Percentiles rank a stretch among this genome's conserved stretches.
Conservation (phyloP, 2,329 filamentous ascomycete species). For the Paracoccidioides lutzii region DNA sequence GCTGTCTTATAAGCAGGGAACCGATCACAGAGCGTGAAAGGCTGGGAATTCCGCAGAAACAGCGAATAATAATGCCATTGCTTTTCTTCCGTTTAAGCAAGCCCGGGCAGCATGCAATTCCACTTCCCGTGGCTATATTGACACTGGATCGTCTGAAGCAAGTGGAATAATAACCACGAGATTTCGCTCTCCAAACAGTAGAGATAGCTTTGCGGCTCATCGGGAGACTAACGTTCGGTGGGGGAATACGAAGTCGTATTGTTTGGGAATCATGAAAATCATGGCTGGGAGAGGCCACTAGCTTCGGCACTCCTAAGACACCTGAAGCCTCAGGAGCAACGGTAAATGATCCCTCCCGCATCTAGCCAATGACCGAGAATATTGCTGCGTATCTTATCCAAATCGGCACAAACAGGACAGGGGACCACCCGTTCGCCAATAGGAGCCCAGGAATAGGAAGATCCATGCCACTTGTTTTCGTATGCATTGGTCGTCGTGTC, state of each 20-base stretch:
- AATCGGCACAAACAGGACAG: not conserved
- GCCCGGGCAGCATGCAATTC: not conserved
- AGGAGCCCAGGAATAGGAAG: not conserved
- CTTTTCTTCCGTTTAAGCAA: not conserved
- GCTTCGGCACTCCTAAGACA: not conserved
- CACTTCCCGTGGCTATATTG: not conserved
- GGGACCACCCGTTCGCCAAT: not conserved
- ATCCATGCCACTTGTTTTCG: not conserved
- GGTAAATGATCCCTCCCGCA: not conserved
- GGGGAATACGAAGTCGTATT: conserved; percentile 1
- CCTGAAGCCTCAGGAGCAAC: not conserved
- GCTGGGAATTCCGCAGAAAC: not conserved
- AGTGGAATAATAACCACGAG: too few relatives aligned
- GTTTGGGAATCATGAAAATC: conserved; percentile 4
- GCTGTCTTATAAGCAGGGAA: not conserved
- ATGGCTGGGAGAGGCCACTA: not conserved
- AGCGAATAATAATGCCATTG: not conserved
- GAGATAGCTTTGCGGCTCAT: conserved; percentile 1
- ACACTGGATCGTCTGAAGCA: not conserved
- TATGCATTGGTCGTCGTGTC: not conserved
- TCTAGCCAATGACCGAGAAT: not conserved
- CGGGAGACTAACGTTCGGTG: conserved; percentile 2
- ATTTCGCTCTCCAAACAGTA: not conserved
- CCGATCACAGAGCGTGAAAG: not conserved
- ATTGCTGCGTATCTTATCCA: not conserved